Evolutionary conservation across 2,329 filamentous ascomycete species (phyloP).

Genomic region (Zopfia rhizophila): DNA sequence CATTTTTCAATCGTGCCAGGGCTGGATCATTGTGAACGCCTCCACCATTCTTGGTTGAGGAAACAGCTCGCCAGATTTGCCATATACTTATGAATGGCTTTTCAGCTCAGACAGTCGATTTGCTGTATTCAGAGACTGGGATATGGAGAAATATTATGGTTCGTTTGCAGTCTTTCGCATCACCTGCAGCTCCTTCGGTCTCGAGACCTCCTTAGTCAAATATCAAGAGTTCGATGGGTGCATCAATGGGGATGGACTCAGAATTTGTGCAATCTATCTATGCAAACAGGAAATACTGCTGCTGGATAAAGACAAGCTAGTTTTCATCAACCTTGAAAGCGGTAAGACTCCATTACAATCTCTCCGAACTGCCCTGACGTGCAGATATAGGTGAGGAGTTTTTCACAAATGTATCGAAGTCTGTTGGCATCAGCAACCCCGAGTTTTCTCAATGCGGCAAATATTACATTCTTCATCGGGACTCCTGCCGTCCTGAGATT

Average conservation of each 20-base stretch:
- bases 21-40: not conserved
- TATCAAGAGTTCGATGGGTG: not conserved
- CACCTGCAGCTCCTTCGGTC: not conserved
- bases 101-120: conserved; percentile 1
- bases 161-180: not conserved
- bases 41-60: conserved; percentile 1
- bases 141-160: not conserved
- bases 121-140: conserved; percentile 1
- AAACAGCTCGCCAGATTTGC: not conserved
- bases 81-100: conserved; percentile 1
- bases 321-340: not conserved
- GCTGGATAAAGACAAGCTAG: not conserved
- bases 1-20: not conserved
- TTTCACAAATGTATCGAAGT: conserved; percentile 1
- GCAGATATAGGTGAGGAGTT: not conserved
- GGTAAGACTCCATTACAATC: not conserved
- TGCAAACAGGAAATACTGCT: not conserved
- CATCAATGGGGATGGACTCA: not conserved
- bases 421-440: not conserved
- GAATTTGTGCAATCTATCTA: conserved; percentile 1
- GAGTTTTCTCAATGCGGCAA: conserved; percentile 1
- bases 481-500: not conserved
- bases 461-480: not conserved
- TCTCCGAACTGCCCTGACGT: not conserved
- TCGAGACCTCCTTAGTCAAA: not conserved